Base-by-base conservation (phyloP, 2,329 filamentous ascomycete species). In the Fusarium irregulare region DNA sequence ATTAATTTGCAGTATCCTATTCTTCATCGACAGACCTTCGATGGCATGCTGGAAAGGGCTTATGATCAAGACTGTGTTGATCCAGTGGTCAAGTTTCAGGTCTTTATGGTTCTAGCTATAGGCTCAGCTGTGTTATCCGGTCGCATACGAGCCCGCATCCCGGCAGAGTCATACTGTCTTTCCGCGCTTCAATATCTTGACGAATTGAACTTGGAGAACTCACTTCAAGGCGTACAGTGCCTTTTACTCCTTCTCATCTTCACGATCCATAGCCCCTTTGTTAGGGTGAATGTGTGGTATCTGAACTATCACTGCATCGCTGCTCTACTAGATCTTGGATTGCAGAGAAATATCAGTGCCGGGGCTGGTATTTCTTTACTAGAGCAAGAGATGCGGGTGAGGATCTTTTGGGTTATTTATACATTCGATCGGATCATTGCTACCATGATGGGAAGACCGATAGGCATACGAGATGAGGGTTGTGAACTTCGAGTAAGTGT, bases 361-460 rank as follows among this genome's bases (percentile, higher is more conserved):
- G 79, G 79, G 0, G 75, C 77, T 0, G 83, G 78, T 0, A 80
- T 87, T 3, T 83, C 84, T 0, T 66, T 84, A 0, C 64, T 87
- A 1, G 82, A 85, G 9, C 84, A 86, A 42, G 85, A 88, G 64
- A 84, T 87, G 80, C 77, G 86, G n/a, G 85, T 84, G 0, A 77
- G 86, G 4, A 81, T 87, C 7, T 88, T 88, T 50, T 88, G 86
- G 86, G 83, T 84, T 0, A 83, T 85, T 6, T 85, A 86, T 27
- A 83, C 79, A 0, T 77, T 88, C 6, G 86, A 88, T 59, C 79
- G 86, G 16, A 82, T 80, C 1, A 78, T 88, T 34, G 83, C 83
- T 4, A 88, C 85, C 0, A 87, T 86, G 76, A 85, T 88, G 84
- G 86, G 86, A 1, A 79, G 86, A 2, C 86, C 86, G 0, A 85